phyloP scores from a whole-genome alignment of 1,139 yeast genomes.

The Debaryomyces robertsiae region DNA sequence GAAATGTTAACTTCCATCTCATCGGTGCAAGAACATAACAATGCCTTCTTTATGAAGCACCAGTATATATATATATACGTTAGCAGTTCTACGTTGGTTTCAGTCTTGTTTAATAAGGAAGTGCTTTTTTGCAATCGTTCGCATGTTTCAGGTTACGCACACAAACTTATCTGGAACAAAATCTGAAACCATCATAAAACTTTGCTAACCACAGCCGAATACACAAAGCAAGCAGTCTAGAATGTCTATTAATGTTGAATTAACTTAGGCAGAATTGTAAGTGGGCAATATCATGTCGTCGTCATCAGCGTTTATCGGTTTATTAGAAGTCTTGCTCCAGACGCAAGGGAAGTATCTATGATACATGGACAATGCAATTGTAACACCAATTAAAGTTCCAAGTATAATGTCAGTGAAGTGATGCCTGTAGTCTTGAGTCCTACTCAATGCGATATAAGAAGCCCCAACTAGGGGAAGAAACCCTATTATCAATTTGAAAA shows the following conservation, averaged over 20 bases:
- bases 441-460: conserved; percentile 37
- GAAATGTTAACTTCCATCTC: conserved; percentile 1
- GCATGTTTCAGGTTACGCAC: conserved; percentile 5
- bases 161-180: conserved; percentile 2
- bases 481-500: conserved; percentile 17
- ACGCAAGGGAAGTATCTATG: conserved; percentile 42
- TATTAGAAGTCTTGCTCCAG: conserved; percentile 16
- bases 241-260: conserved; percentile 1
- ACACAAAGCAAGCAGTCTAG: background rate
- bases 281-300: conserved; percentile 16
- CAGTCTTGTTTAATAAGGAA: conserved; percentile 2
- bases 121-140: conserved; percentile 5
- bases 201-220: background rate
- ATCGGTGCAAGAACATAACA: background rate
- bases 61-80: conserved; percentile 3
- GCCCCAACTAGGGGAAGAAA: conserved; percentile 36
- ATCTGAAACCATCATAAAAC: background rate
- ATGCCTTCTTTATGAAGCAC: background rate
- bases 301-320: conserved; percentile 16
- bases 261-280: conserved; percentile 6
- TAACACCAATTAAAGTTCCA: conserved; percentile 37
- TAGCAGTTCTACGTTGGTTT: background rate
- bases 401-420: conserved; percentile 44
- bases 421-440: conserved; percentile 49
- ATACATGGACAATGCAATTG: conserved; percentile 27